phyloP scores from a whole-genome alignment of 1,284 basidiomycete species.

The Nidula niveotomentosa region DNA sequence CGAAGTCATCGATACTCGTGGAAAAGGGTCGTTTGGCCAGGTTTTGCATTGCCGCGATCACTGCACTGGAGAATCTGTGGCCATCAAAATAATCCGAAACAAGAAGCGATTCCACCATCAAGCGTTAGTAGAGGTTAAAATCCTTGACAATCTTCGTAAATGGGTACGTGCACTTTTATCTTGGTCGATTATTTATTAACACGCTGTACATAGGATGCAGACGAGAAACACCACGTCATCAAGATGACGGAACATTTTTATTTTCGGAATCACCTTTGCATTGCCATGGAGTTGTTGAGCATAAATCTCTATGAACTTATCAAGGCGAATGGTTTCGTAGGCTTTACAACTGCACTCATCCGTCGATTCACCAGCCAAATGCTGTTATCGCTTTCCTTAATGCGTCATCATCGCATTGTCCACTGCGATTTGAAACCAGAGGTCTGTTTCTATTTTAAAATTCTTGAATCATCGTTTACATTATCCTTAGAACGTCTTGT shows the following conservation, averaged over 20 bases:
- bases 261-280: conserved; percentile 97
- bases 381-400: conserved; percentile 86
- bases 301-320: conserved; percentile 99
- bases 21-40: conserved; percentile 98
- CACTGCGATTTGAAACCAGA: conserved; percentile 99
- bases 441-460: conserved; percentile 40
- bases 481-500: conserved; percentile 81
- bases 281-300: conserved; percentile 96
- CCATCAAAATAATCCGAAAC: conserved; percentile 99
- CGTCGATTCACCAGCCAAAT: conserved; percentile 97
- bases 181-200: conserved; percentile 10
- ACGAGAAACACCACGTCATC: conserved; percentile 96
- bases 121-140: conserved; percentile 98
- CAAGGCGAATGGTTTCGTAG: conserved; percentile 98
- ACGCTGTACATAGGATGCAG: conserved; percentile 68
- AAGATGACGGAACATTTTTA: conserved; percentile 99
- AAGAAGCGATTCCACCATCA: conserved; percentile 99
- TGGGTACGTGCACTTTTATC: conserved; percentile 66
- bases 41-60: conserved; percentile 97
- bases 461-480: not conserved
- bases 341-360: conserved; percentile 94
- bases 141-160: conserved; percentile 93
- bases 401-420: conserved; percentile 98
- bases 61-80: conserved; percentile 94
- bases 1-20: conserved; percentile 89